Evolutionary conservation across 345 rosid species (phyloP).

Genomic region (Eucalyptus victrix): DNA sequence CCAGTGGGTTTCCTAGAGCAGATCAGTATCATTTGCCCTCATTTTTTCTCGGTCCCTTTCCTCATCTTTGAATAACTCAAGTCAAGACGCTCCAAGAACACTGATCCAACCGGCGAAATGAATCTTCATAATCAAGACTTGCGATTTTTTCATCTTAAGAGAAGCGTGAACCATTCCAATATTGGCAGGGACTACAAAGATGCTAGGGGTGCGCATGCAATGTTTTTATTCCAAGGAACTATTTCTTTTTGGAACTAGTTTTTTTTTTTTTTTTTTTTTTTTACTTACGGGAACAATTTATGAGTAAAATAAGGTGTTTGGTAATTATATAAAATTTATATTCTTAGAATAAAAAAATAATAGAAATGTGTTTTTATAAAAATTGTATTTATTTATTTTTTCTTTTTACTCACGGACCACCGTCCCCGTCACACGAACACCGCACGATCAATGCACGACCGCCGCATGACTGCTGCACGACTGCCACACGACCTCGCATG

Average conservation of each 20-base stretch:
- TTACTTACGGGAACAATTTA: fast-evolving
- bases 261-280: too few relatives aligned
- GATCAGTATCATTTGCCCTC: neutral
- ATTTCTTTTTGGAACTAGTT: too few relatives aligned
- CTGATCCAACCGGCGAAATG: neutral
- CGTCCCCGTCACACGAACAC: fast-evolving
- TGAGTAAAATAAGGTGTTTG: too few relatives aligned
- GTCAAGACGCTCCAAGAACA: neutral
- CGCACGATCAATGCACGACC: fast-evolving
- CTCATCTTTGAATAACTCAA: neutral
- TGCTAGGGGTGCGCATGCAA: neutral
- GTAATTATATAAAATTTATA: too few relatives aligned
- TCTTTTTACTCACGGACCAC: too few relatives aligned
- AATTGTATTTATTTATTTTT: too few relatives aligned
- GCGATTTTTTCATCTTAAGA: neutral
- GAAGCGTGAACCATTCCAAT: neutral
- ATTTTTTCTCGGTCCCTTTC: neutral
- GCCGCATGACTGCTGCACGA: fast-evolving
- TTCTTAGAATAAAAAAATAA: too few relatives aligned
- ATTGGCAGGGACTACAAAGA: neutral
- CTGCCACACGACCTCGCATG: fast-evolving
- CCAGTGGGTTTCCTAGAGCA: neutral
- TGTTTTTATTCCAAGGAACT: too few relatives aligned
- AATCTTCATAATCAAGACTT: neutral
- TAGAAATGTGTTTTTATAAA: too few relatives aligned